These are phyloP conservation scores for Picea sitchensis DNA, from an alignment of 75 land plant species.

Conservation along the genomic window DNA sequence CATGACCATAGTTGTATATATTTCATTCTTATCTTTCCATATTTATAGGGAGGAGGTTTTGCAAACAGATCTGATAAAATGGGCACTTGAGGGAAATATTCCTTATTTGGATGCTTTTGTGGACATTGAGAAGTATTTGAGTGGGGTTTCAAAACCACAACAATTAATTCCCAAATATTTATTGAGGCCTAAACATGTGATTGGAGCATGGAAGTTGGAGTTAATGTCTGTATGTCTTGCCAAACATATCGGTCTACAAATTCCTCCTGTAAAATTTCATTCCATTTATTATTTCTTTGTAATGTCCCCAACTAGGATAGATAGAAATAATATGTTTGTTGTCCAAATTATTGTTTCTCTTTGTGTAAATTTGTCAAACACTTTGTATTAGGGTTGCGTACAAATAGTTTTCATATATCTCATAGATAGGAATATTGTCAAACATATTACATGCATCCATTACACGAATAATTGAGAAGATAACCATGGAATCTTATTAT, in stretches of 20 bases:
- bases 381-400: too few species aligned
- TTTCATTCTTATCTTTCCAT: slow-evolving; percentile 73
- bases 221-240: slow-evolving; percentile 64
- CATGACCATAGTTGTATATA: slow-evolving; percentile 48
- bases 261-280: slow-evolving; percentile 84
- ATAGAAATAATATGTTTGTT: too few species aligned
- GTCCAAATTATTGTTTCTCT: too few species aligned
- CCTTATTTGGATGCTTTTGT: slow-evolving; percentile 74
- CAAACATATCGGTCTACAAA: slow-evolving; percentile 38
- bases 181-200: slow-evolving; percentile 54
- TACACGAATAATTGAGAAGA: too few species aligned
- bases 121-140: slow-evolving; percentile 45
- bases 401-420: too few species aligned
- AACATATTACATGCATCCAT: too few species aligned
- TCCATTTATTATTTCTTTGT: too few species aligned
- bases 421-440: too few species aligned
- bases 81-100: slow-evolving; percentile 74
- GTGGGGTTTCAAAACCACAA: slow-evolving; percentile 20
- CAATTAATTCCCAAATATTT: slow-evolving; percentile 45
- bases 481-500: too few species aligned
- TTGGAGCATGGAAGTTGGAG: slow-evolving; percentile 58
- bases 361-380: too few species aligned
- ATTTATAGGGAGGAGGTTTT: slow-evolving; percentile 68
- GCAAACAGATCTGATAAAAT: slow-evolving; percentile 73
- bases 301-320: too few species aligned